Evolutionary conservation across 257 asterid species (phyloP).

Genomic region (Ocimum tenuiflorum): DNA sequence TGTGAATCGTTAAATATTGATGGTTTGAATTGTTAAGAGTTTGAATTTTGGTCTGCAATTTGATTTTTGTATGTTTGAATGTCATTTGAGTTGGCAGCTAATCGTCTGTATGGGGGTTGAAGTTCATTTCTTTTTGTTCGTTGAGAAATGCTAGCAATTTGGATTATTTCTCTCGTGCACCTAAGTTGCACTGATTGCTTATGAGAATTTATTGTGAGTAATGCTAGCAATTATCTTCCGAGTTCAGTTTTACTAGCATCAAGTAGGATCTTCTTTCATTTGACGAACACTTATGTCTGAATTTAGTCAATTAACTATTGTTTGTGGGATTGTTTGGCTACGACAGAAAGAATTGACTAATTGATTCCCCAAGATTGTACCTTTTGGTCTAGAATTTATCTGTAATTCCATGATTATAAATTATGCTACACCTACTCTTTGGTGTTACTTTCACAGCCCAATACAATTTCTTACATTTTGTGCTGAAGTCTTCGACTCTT

Average conservation of each 20-base stretch:
- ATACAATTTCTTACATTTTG: background rate
- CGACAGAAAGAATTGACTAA: background rate
- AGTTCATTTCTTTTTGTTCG: background rate
- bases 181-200: constrained; percentile 3
- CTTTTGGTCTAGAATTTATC: background rate
- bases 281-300: background rate
- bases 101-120: background rate
- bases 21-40: constrained; percentile 18
- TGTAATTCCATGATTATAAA: background rate
- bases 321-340: background rate
- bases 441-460: background rate
- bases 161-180: constrained; percentile 11
- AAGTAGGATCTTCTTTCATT: background rate
- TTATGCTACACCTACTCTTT: background rate
- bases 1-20: constrained; percentile 14
- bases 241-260: constrained; percentile 8
- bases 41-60: constrained; percentile 9
- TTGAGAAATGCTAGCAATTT: background rate
- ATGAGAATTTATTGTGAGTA: background rate
- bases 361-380: background rate
- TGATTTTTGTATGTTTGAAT: constrained; percentile 3
- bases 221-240: background rate
- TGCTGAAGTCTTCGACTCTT: background rate
- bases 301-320: constrained; percentile 5
- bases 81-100: background rate